Percentiles rank a stretch among this genome's conserved stretches.
These are phyloP conservation scores for Sugiyamaella castrensis DNA, from an alignment of 1,139 yeast genomes.

Conservation along the genomic window DNA sequence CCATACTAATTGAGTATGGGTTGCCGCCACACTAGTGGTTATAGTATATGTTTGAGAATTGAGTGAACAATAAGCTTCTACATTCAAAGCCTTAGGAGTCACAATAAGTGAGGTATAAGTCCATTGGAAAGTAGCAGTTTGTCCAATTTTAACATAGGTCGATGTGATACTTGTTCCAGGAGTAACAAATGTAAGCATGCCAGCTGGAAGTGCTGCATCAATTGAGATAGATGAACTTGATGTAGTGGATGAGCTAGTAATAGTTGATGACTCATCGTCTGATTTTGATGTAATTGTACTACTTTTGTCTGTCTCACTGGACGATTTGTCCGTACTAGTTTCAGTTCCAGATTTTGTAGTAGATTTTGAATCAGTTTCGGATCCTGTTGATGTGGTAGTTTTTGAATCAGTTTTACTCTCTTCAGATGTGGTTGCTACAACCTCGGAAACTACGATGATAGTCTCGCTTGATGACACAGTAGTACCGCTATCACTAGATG, in stretches of 20 bases:
- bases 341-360: slow-evolving; percentile 2
- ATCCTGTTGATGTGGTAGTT: background rate
- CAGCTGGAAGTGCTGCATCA: slow-evolving; percentile 38
- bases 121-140: slow-evolving; percentile 43
- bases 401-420: background rate
- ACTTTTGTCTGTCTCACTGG: slow-evolving; percentile 2
- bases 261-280: background rate
- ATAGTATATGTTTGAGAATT: slow-evolving; percentile 40
- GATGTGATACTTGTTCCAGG: slow-evolving; percentile 35
- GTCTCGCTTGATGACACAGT: background rate
- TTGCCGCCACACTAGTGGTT: slow-evolving; percentile 35
- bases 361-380: background rate
- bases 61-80: slow-evolving; percentile 39
- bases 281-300: background rate
- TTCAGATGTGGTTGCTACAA: background rate
- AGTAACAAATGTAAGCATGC: slow-evolving; percentile 36
- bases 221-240: slow-evolving; percentile 28
- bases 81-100: slow-evolving; percentile 39
- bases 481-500: no score
- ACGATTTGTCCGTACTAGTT: slow-evolving; percentile 1
- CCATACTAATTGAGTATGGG: slow-evolving; percentile 39
- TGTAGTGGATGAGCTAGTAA: slow-evolving; percentile 2
- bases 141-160: slow-evolving; percentile 41
- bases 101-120: slow-evolving; percentile 38
- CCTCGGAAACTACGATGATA: background rate